A percentile compares a stretch with the other conserved stretches of the same genome.
Conservation (phyloP, 1,284 basidiomycete species). For the Boletus semigastroideus region DNA sequence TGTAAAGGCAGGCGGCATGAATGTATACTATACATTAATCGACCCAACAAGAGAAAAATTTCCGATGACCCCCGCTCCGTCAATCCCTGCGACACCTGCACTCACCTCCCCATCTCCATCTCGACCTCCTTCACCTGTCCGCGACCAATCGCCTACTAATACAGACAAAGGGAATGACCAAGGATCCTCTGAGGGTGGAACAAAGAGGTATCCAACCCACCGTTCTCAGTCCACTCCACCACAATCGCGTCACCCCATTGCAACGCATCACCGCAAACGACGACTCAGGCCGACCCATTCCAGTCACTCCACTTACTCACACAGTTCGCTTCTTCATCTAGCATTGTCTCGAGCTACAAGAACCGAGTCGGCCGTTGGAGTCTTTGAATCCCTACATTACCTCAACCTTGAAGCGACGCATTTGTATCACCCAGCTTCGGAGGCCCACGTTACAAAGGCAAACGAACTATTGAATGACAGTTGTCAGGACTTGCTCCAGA, state of each 20-base stretch:
- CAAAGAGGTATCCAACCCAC: not conserved
- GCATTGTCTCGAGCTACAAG: too few species aligned
- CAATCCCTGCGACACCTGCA: slow-evolving; percentile 40
- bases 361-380: too few species aligned
- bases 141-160: slow-evolving; percentile 2
- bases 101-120: slow-evolving; percentile 31
- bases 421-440: slow-evolving; percentile 51
- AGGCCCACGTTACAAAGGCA: slow-evolving; percentile 49
- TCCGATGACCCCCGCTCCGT: slow-evolving; percentile 50
- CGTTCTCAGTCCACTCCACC: slow-evolving; percentile 4
- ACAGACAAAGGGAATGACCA: slow-evolving; percentile 3
- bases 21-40: slow-evolving; percentile 60
- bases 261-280: slow-evolving; percentile 27
- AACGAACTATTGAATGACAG: slow-evolving; percentile 56
- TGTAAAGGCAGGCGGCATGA: slow-evolving; percentile 64
- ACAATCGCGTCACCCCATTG: too few species aligned
- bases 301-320: too few species aligned
- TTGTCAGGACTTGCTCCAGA: slow-evolving; percentile 55
- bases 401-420: slow-evolving; percentile 68
- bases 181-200: not conserved
- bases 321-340: too few species aligned
- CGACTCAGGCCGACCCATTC: slow-evolving; percentile 10
- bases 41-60: slow-evolving; percentile 60
- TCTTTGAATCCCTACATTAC: too few species aligned
- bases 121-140: slow-evolving; percentile 27